Conservation (phyloP, 306 rosid genomes). For the Luffa acutangula region DNA sequence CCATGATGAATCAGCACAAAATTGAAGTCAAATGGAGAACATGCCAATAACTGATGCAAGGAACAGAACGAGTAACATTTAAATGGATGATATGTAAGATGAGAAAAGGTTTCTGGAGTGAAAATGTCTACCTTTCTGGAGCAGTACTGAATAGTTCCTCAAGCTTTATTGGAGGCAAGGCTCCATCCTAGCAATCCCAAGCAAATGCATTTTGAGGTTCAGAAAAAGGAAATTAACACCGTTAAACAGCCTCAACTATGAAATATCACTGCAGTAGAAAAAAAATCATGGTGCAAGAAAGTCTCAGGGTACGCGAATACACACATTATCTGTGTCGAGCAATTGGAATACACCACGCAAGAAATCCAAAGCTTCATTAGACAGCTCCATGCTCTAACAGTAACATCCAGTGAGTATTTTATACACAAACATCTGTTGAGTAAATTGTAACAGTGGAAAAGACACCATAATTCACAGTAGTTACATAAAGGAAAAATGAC, state of each 20-base stretch:
- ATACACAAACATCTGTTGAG: not conserved
- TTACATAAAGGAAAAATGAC: not conserved
- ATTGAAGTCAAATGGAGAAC: not conserved
- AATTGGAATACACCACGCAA: slow-evolving; percentile 75
- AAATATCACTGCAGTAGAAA: slow-evolving; percentile 6
- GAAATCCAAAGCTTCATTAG: slow-evolving; percentile 75
- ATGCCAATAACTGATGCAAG: not conserved
- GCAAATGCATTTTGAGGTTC: slow-evolving; percentile 21
- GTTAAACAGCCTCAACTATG: not conserved
- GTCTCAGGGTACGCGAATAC: slow-evolving; percentile 10
- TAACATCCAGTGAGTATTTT: slow-evolving; percentile 15
- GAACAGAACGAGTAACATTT: not conserved
- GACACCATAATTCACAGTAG: not conserved
- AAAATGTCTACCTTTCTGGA: slow-evolving; percentile 60
- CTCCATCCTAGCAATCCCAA: slow-evolving; percentile 63
- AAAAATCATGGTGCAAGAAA: slow-evolving; percentile 10
- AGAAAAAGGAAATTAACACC: not conserved
- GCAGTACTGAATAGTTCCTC: slow-evolving; percentile 77
- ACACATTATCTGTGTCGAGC: slow-evolving; percentile 68
- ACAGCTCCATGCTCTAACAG: slow-evolving; percentile 81
- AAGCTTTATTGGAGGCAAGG: slow-evolving; percentile 57
- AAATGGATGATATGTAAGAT: not conserved
- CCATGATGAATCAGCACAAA: not conserved
- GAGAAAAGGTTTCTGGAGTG: not conserved
- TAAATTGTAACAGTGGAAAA: not conserved